These are phyloP conservation scores for Stereum hirsutum DNA, from an alignment of 1,284 basidiomycete species.

Conservation along the genomic window DNA sequence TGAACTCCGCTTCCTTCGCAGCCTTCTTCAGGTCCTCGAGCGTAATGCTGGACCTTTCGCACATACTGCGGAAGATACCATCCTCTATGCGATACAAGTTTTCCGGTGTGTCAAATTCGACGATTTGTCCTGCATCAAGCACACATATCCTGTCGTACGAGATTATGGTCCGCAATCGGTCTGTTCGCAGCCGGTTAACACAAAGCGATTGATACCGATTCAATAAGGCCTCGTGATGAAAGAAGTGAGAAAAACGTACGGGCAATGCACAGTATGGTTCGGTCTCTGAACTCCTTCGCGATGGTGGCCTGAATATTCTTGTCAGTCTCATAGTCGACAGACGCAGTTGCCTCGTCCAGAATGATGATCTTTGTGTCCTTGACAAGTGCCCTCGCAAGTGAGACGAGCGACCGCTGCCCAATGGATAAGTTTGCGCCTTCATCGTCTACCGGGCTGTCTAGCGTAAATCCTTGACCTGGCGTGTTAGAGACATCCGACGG, in stretches of 20 bases:
- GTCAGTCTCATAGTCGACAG: slow-evolving; percentile 80
- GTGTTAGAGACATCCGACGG: slow-evolving; percentile 16
- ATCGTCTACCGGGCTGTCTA: slow-evolving; percentile 77
- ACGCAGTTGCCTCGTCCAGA: slow-evolving; percentile 75
- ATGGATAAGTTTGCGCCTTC: slow-evolving; percentile 70
- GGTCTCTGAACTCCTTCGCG: slow-evolving; percentile 68
- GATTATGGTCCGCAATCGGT: slow-evolving; percentile 72
- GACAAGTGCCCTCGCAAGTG: slow-evolving; percentile 74
- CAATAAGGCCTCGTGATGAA: too few relatives aligned
- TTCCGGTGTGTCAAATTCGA: slow-evolving; percentile 66
- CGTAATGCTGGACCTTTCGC: slow-evolving; percentile 49
- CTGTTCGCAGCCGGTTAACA: slow-evolving; percentile 27
- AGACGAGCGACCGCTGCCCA: slow-evolving; percentile 65
- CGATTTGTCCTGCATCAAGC: slow-evolving; percentile 62
- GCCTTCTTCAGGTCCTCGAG: slow-evolving; percentile 37
- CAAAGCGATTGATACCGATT: too few relatives aligned
- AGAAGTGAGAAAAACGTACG: slow-evolving; percentile 33
- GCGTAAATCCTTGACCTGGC: slow-evolving; percentile 44
- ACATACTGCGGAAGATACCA: slow-evolving; percentile 63
- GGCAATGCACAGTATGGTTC: slow-evolving; percentile 77
- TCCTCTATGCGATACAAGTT: slow-evolving; percentile 40
- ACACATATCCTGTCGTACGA: slow-evolving; percentile 72
- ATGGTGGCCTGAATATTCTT: slow-evolving; percentile 81
- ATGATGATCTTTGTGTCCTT: slow-evolving; percentile 72
- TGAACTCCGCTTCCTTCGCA: slow-evolving; percentile 7